phyloP scores from a whole-genome alignment of 148 eudicot genomes.

The Rhododendron molle region DNA sequence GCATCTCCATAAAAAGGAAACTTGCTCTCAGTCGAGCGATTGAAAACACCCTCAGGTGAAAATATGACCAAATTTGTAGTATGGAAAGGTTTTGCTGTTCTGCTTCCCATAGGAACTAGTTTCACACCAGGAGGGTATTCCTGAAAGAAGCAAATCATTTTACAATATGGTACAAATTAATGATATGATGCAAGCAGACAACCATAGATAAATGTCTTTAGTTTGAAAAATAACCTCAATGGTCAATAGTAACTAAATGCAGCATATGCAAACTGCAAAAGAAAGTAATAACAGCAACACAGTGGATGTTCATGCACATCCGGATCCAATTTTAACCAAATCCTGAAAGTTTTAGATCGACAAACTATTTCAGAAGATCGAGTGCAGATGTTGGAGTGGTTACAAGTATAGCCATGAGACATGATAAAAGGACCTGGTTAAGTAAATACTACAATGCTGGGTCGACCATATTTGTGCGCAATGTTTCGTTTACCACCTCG shows the following conservation, averaged over 20 bases:
- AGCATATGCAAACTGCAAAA: background rate
- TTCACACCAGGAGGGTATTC: conserved; percentile 86
- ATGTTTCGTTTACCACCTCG: background rate
- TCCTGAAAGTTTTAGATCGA: background rate
- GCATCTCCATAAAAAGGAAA: conserved; percentile 80
- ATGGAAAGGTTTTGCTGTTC: conserved; percentile 75
- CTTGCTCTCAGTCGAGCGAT: conserved; percentile 12
- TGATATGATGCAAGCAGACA: background rate
- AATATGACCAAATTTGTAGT: conserved; percentile 88
- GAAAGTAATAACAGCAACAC: background rate
- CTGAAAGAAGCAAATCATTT: conserved; percentile 29
- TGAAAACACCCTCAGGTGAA: conserved; percentile 39
- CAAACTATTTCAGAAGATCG: background rate
- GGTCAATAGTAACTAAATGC: background rate
- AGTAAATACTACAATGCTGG: background rate
- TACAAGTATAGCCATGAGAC: background rate
- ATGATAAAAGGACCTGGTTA: background rate
- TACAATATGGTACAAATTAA: background rate
- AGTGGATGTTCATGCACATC: background rate
- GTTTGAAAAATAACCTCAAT: background rate
- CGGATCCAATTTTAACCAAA: background rate
- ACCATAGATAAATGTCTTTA: background rate
- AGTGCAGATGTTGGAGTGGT: background rate
- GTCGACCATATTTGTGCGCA: background rate
- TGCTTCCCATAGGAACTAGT: conserved; percentile 83